Evolutionary conservation across 352 stramenopile species (phyloP).

Genomic region (Pythium oligandrum): DNA sequence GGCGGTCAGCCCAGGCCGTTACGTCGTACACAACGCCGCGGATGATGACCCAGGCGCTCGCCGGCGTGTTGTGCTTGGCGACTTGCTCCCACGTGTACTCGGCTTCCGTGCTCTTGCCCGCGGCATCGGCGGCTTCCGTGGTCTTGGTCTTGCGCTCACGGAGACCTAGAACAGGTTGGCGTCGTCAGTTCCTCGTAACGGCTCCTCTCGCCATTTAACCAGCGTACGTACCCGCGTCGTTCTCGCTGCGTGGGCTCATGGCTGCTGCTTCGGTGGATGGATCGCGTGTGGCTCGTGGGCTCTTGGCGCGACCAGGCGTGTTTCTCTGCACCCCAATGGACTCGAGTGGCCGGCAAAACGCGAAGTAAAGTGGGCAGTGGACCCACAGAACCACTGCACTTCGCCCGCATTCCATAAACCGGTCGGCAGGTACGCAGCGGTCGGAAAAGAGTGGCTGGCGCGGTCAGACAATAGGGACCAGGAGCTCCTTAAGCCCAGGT

Average conservation of each 20-base stretch:
- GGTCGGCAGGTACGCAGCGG: too few relatives aligned
- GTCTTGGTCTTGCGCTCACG: conserved; percentile 48
- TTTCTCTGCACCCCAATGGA: conserved; percentile 5
- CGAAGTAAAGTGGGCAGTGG: too few relatives aligned
- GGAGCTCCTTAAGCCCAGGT: conserved; percentile 7
- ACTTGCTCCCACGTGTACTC: conserved; percentile 94
- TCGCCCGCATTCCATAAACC: too few relatives aligned
- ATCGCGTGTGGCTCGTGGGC: not conserved
- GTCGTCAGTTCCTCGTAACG: not conserved
- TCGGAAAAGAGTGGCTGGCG: too few relatives aligned
- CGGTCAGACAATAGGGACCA: conserved; percentile 7
- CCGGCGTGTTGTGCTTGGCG: conserved; percentile 91
- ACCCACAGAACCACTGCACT: too few relatives aligned
- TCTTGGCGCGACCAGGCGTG: too few relatives aligned
- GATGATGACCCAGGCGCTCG: conserved; percentile 96
- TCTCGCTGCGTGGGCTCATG: conserved; percentile 21
- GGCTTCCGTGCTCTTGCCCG: conserved; percentile 17
- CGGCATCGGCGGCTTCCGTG: not conserved
- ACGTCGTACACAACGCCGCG: conserved; percentile 93
- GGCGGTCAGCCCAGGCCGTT: conserved; percentile 83
- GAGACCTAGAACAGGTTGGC: conserved; percentile 21
- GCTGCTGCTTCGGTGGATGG: not conserved
- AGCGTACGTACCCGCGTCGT: conserved; percentile 6
- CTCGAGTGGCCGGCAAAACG: too few relatives aligned
- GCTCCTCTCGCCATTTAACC: too few relatives aligned